Percentiles rank a stretch among this genome's conserved stretches.
These are phyloP conservation scores for Oryza officinalis DNA, from an alignment of 176 grass and related monocot species.

Conservation along the genomic window DNA sequence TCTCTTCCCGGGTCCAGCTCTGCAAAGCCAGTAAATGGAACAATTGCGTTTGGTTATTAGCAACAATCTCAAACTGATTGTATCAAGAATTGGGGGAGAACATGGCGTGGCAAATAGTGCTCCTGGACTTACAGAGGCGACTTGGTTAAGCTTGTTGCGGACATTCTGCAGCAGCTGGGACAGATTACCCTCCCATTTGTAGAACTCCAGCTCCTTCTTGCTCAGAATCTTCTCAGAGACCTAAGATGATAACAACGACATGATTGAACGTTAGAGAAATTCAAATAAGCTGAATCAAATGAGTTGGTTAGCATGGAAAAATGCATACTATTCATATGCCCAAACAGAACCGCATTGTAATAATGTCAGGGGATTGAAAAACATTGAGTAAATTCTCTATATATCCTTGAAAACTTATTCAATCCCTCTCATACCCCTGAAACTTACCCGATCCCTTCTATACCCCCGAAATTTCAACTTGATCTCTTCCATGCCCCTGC, in stretches of 20 bases:
- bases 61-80: background rate
- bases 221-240: conserved; percentile 88
- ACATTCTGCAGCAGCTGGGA: conserved; percentile 85
- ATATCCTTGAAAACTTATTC: too few species aligned
- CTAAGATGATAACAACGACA: conserved; percentile 24
- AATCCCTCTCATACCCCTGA: too few species aligned
- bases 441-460: too few species aligned
- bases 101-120: background rate
- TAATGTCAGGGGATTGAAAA: background rate
- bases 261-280: background rate
- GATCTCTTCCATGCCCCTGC: too few species aligned
- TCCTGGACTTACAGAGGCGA: conserved; percentile 60
- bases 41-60: background rate
- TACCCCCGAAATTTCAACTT: too few species aligned
- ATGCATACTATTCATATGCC: background rate
- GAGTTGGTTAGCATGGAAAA: background rate
- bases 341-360: background rate
- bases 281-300: background rate
- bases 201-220: conserved; percentile 95
- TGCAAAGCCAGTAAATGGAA: conserved; percentile 15
- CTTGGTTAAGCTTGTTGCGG: conserved; percentile 72
- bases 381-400: too few species aligned
- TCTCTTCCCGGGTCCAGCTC: conserved; percentile 86
- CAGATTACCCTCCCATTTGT: conserved; percentile 88
- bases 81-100: background rate